These are phyloP conservation scores for Lecanoromycetidae sp. DNA, from an alignment of 2,329 filamentous ascomycete genomes.

Conservation along the genomic window DNA sequence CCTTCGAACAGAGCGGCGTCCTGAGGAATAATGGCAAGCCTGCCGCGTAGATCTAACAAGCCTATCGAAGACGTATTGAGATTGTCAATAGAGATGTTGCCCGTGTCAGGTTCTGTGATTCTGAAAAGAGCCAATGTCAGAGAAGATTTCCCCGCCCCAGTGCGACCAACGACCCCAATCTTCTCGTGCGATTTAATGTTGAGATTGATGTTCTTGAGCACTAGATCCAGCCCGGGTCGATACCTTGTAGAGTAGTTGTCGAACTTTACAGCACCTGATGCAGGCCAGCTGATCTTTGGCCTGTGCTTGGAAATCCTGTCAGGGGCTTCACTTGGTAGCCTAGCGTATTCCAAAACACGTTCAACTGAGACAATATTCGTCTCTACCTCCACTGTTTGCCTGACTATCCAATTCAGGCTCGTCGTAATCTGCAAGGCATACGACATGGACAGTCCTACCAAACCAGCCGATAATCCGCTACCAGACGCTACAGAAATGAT, in stretches of 20 bases:
- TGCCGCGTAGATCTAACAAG: constrained; percentile 71
- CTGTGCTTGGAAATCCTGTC: constrained; percentile 83
- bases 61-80: constrained; percentile 86
- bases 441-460: constrained; percentile 89
- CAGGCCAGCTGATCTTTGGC: constrained; percentile 82
- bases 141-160: constrained; percentile 90
- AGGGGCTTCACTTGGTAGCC: constrained; percentile 80
- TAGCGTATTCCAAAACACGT: constrained; percentile 89
- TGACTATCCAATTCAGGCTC: constrained; percentile 96
- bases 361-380: constrained; percentile 99
- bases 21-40: constrained; percentile 93
- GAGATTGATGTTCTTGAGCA: constrained; percentile 83
- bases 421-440: constrained; percentile 95
- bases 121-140: constrained; percentile 87
- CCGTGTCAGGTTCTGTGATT: constrained; percentile 77
- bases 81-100: constrained; percentile 74
- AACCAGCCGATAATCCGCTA: constrained; percentile 53
- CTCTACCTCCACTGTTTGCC: constrained; percentile 98
- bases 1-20: constrained; percentile 94
- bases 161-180: constrained; percentile 92
- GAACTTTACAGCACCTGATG: constrained; percentile 77
- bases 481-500: constrained; percentile 66
- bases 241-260: constrained; percentile 92
- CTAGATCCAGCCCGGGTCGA: constrained; percentile 75
- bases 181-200: constrained; percentile 95